Base-by-base conservation (phyloP, 768 basidiomycete species). In the Auriscalpium orientale region DNA sequence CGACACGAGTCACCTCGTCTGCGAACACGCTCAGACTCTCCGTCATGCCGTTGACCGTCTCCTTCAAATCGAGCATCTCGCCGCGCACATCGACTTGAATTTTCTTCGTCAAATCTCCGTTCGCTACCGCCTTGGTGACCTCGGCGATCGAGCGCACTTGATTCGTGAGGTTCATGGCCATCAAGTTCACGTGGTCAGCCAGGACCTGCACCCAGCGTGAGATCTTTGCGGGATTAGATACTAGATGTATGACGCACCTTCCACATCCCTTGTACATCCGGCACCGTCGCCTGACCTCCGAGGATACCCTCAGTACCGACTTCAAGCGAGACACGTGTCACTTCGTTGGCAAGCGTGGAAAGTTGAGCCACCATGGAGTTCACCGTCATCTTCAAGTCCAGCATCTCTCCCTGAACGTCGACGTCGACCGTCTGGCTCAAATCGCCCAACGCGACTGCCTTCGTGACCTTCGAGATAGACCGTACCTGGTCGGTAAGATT, bases 31-130 rank as follows among this genome's bases (percentile, higher is more conserved):
- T 89, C 70, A 92, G 68, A 66, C 82, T 84, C 72, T 84, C 89
- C 11, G 94, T 97, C 95, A 98, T 98, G 54, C 82, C 87, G 66
- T 98, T 98, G 43, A 98, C 93, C 1, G 93, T 98, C 70, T 90
- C 85, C 72, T 91, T 89, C 72, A 90, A 69, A 68, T 92, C 89
- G 57, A 89, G 72, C 68, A 98, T 95, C 75, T 98, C 94, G 13
- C 95, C 94, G 40, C 88, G 82, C 46, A 91, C 93, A 60, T 93
- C 88, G 60, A 95, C 91, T 56, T 85, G 86, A 65, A 95, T 93
- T 74, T 89, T 93, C 75, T 93, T 89, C 9, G 89, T 92, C 67
- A 98, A 76, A 68, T 98, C 94, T 33, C 95, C 95, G 37, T 83
- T 79, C 2, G 95, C 93, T 40, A 98, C 94, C 12, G 95, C 95